A percentile compares a stretch with the other conserved stretches of the same genome.
Evolutionary conservation across 371 early-diverging fungal species (phyloP).

Genomic region (Thermomucor indicae-seudaticae): DNA sequence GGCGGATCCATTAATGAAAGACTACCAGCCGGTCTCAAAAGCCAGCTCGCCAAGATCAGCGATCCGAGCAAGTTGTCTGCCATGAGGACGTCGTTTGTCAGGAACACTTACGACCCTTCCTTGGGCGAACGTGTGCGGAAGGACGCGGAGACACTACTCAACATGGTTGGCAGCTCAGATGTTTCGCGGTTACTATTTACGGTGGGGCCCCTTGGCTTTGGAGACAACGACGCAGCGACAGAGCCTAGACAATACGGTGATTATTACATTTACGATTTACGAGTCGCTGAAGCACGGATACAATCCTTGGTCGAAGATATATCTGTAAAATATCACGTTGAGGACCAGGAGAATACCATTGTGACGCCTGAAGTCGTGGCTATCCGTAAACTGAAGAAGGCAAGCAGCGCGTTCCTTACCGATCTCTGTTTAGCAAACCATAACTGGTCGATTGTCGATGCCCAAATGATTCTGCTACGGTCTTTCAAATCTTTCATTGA

Average conservation of each 20-base stretch:
- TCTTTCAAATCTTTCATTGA: slow-evolving; percentile 37
- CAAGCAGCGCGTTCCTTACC: slow-evolving; percentile 12
- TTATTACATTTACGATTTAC: slow-evolving; percentile 33
- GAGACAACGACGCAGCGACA: slow-evolving; percentile 21
- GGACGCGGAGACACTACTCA: slow-evolving; percentile 11
- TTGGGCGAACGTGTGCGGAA: slow-evolving; percentile 4
- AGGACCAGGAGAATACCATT: slow-evolving; percentile 6
- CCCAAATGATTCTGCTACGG: slow-evolving; percentile 25
- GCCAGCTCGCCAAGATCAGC: slow-evolving; percentile 24
- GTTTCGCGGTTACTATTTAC: slow-evolving; percentile 5
- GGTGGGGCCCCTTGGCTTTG: slow-evolving; percentile 15
- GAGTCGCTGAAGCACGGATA: slow-evolving; percentile 21
- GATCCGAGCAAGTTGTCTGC: slow-evolving; percentile 25
- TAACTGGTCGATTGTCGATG: slow-evolving; percentile 36
- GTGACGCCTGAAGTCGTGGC: slow-evolving; percentile 19
- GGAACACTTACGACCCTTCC: slow-evolving; percentile 21
- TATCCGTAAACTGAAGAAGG: slow-evolving; percentile 17
- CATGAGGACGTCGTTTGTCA: slow-evolving; percentile 23
- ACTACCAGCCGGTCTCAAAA: slow-evolving; percentile 37
- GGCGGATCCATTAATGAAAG: slow-evolving; percentile 11
- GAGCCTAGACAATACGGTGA: slow-evolving; percentile 39
- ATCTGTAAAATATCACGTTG: slow-evolving; percentile 3
- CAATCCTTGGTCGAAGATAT: slow-evolving; percentile 15
- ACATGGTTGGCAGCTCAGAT: slow-evolving; percentile 11
- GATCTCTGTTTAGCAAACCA: slow-evolving; percentile 25